Evolutionary conservation across 2,329 filamentous ascomycete species (phyloP).

Genomic region (Colletotrichum lentis): DNA sequence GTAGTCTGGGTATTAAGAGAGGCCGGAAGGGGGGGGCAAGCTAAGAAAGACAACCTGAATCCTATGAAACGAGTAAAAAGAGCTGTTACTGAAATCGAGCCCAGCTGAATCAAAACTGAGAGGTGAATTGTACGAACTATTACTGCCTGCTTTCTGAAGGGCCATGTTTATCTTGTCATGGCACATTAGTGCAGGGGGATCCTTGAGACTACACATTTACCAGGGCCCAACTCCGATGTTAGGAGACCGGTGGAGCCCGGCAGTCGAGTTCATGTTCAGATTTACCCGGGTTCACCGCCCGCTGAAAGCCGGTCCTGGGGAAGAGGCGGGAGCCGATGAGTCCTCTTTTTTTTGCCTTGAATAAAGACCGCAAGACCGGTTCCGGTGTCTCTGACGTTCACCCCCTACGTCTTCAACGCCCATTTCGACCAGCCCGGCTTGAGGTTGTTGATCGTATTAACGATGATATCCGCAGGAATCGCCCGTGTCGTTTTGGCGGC

Average conservation of each 20-base stretch:
- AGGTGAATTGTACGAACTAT: not conserved
- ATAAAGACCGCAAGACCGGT: not conserved
- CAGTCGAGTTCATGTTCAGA: too few relatives aligned
- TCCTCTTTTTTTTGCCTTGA: not conserved
- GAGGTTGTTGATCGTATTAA: not conserved
- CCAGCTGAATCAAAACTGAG: not conserved
- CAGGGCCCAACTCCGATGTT: not conserved
- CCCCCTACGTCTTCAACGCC: not conserved
- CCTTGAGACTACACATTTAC: too few relatives aligned
- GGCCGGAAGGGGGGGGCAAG: accelerated
- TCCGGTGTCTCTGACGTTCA: too few relatives aligned
- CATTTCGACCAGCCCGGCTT: not conserved
- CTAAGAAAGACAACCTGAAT: too few relatives aligned
- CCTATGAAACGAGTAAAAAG: too few relatives aligned
- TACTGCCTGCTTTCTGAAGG: not conserved
- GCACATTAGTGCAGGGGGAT: not conserved
- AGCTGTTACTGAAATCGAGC: too few relatives aligned
- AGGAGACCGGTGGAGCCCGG: not conserved
- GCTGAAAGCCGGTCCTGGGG: not conserved
- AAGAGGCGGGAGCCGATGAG: not conserved
- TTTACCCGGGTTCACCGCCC: not conserved
- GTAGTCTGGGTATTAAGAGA: too few relatives aligned
- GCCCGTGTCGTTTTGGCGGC: not conserved
- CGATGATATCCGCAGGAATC: constrained; percentile 8
- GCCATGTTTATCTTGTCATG: not conserved